phyloP scores from a whole-genome alignment of 1,284 basidiomycete genomes.

The Vanrija pseudolonga region DNA sequence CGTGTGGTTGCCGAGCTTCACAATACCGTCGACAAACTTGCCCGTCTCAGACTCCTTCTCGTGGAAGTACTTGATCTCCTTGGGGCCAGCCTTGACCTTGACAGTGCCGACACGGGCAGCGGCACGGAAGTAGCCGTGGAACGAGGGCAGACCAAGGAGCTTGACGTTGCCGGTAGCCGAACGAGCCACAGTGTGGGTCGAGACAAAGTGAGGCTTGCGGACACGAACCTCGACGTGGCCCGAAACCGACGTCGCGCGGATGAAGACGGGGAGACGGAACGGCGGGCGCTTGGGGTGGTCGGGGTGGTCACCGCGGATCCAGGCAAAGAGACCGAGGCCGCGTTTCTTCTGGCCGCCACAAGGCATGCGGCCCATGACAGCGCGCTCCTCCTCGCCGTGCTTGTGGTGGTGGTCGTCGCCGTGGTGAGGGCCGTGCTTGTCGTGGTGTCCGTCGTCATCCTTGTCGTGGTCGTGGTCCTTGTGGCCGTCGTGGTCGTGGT shows the following conservation, averaged over 20 bases:
- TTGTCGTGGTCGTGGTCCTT: constrained; percentile 8
- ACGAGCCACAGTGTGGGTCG: constrained; percentile 47
- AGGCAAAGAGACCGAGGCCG: background rate
- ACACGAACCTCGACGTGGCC: constrained; percentile 26
- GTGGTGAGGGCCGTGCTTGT: constrained; percentile 5
- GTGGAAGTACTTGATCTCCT: constrained; percentile 21
- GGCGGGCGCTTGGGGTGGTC: constrained; percentile 4
- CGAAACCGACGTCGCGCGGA: constrained; percentile 26
- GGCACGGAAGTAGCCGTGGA: constrained; percentile 30
- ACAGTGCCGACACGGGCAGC: constrained; percentile 20
- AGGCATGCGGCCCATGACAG: too few species aligned
- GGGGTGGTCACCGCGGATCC: background rate
- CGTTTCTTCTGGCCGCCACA: background rate
- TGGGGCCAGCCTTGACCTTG: constrained; percentile 14
- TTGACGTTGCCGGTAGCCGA: constrained; percentile 50
- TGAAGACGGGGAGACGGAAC: constrained; percentile 21
- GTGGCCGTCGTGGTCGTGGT: constrained; percentile 8
- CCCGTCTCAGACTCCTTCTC: constrained; percentile 20
- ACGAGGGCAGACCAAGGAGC: constrained; percentile 14
- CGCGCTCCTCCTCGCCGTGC: constrained; percentile 3
- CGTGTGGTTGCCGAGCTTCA: constrained; percentile 9
- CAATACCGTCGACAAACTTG: constrained; percentile 24
- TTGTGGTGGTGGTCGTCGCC: constrained; percentile 16
- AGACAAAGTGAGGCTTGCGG: constrained; percentile 23
- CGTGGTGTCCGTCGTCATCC: constrained; percentile 3